Evolutionary conservation across 441 rosid genomes (phyloP).

Genomic region (Adansonia madagascariensis): DNA sequence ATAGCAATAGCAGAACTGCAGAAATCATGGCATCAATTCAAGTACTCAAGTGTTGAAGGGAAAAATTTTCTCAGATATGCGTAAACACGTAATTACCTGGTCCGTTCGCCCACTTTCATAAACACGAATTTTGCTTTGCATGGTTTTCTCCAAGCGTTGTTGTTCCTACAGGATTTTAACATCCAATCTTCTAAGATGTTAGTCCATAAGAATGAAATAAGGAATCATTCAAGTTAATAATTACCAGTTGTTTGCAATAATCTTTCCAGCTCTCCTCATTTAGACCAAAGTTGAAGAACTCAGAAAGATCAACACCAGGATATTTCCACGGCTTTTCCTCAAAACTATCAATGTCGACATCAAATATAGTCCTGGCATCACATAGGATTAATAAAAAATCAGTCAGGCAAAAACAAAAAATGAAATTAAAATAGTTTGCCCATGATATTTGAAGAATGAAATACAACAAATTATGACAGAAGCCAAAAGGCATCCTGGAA

Average conservation of each 20-base stretch:
- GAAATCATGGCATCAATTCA: not conserved
- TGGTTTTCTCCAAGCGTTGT: conserved; percentile 83
- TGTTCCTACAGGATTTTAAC: conserved; percentile 66
- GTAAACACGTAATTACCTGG: conserved; percentile 60
- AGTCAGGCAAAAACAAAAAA: conserved; percentile 17
- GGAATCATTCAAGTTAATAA: conserved; percentile 33
- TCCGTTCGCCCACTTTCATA: conserved; percentile 94
- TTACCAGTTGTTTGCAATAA: conserved; percentile 95
- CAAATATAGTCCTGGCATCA: conserved; percentile 86
- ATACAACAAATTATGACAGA: conserved; percentile 1
- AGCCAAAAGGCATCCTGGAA: conserved; percentile 12
- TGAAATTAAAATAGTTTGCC: conserved; percentile 4
- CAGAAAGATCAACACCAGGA: conserved; percentile 74
- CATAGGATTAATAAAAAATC: conserved; percentile 22
- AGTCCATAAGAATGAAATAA: conserved; percentile 36
- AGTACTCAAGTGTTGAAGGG: not conserved
- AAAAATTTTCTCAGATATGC: conserved; percentile 17
- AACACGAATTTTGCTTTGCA: conserved; percentile 99
- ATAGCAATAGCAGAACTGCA: not conserved
- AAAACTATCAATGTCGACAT: conserved; percentile 87
- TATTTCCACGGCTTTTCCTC: conserved; percentile 98
- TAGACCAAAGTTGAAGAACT: conserved; percentile 93
- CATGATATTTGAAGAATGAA: conserved; percentile 17
- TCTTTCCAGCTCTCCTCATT: conserved; percentile 98
- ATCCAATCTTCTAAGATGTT: conserved; percentile 34